phyloP scores from a whole-genome alignment of 1,284 basidiomycete species.

The Golubevia sp. region DNA sequence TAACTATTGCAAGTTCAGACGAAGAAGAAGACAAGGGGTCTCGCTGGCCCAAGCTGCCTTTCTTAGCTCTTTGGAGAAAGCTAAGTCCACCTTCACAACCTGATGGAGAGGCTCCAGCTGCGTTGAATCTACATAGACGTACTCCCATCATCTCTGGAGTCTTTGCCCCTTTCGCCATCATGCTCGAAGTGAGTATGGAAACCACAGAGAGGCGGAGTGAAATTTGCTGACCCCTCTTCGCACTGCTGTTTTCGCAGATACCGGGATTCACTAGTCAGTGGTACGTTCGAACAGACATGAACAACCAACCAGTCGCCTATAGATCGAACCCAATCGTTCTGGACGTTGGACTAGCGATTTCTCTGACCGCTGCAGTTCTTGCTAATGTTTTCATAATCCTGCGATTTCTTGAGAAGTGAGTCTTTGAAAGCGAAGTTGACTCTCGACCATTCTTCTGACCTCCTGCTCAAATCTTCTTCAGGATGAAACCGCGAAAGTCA shows the following conservation, averaged over 20 bases:
- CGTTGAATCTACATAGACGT: too few species aligned
- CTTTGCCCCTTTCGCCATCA: constrained; percentile 75
- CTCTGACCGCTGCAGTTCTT: constrained; percentile 72
- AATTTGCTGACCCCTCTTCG: constrained; percentile 59
- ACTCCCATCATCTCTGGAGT: constrained; percentile 76
- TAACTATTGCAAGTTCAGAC: background rate
- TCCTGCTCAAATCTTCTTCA: too few species aligned
- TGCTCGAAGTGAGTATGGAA: constrained; percentile 69
- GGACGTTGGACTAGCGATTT: constrained; percentile 71
- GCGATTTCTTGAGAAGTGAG: constrained; percentile 73
- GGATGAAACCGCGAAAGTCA: constrained; percentile 60
- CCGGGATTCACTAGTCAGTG: constrained; percentile 34
- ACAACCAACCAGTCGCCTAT: constrained; percentile 24
- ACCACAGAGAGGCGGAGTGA: constrained; percentile 68
- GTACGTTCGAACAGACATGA: constrained; percentile 30
- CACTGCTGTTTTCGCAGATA: constrained; percentile 5
- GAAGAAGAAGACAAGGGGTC: background rate
- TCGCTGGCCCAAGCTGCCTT: background rate
- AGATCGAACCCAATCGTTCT: constrained; percentile 63
- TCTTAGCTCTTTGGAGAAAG: background rate
- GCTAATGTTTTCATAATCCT: constrained; percentile 74
- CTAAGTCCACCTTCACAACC: background rate
- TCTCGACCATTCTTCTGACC: too few species aligned
- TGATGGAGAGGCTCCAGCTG: too few species aligned
- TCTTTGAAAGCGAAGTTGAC: too few species aligned